phyloP scores from a whole-genome alignment of 2,329 filamentous ascomycete genomes.

The Fusarium globosum region DNA sequence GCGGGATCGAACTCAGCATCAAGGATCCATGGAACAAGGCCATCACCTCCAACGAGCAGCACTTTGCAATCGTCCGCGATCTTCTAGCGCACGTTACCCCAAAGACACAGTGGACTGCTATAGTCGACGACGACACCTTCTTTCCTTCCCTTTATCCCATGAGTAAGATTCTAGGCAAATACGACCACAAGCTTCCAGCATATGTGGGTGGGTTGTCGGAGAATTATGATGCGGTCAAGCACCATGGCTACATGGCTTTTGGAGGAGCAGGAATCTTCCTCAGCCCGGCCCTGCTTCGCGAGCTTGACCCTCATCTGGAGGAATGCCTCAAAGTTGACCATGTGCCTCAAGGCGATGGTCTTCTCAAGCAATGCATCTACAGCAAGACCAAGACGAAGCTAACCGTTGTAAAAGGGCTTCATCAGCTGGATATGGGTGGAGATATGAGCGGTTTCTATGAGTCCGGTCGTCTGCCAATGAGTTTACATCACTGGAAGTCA shows the following conservation, averaged over 20 bases:
- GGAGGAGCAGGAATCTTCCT: constrained; percentile 71
- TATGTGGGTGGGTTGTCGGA: constrained; percentile 71
- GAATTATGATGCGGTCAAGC: constrained; percentile 61
- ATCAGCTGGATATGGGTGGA: constrained; percentile 66
- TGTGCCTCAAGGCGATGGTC: constrained; percentile 61
- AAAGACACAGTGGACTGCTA: constrained; percentile 64
- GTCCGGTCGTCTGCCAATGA: constrained; percentile 63
- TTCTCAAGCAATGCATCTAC: constrained; percentile 68
- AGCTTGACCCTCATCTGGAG: constrained; percentile 60
- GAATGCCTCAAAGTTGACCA: constrained; percentile 55
- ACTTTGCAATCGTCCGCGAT: constrained; percentile 66
- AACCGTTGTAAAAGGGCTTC: constrained; percentile 65
- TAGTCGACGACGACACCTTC: constrained; percentile 74
- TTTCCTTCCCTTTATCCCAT: constrained; percentile 66
- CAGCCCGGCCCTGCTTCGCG: constrained; percentile 61
- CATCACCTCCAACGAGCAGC: constrained; percentile 62
- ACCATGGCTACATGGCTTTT: constrained; percentile 69
- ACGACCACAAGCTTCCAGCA: constrained; percentile 60
- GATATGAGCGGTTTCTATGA: constrained; percentile 71
- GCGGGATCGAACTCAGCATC: constrained; percentile 50
- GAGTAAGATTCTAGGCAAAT: constrained; percentile 57
- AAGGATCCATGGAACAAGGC: constrained; percentile 48
- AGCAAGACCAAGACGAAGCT: constrained; percentile 63
- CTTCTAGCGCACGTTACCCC: constrained; percentile 58
- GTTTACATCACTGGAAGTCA: constrained; percentile 72